Evolutionary conservation across 805 yeast genomes (phyloP), one percentile per base, ranked within the genome.

Genomic region (Teunomyces atbi): DNA sequence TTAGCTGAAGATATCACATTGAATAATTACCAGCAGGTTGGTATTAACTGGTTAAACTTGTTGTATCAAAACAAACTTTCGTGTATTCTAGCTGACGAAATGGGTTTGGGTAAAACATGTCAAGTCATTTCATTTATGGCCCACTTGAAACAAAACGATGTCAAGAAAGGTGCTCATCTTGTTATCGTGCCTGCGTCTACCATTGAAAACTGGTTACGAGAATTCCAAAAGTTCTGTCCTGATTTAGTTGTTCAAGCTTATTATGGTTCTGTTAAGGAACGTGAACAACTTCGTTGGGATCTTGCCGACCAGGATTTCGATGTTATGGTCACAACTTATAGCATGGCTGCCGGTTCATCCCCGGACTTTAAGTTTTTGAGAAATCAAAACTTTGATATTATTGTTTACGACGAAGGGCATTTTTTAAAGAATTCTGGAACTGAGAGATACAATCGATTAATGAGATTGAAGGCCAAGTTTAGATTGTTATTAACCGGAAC

Each of bases 341-440:
- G 86, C 53, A 70, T 94, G 53, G 97, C 98, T 0, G 82, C 95
- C 13, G 96, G 97, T 13, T 79, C 86, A 39, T 84, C 89, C 54
- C 78, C 79, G 40, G 99, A 94, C 64, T 81, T 83, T 56, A 79
- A 84, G 23, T 94, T 94, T 59, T 73, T 94, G 55, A 82, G 82
- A 59, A 76, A 79, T 51, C 81, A 84, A 57, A 75, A 79, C 18
- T 94, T 94, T 65, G 89, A 94, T 63, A 88, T 86, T 54, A 82
- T 96, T 50, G 92, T 94, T 1, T 94, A 89, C 61, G 99, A 94
- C 65, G 99, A 94, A 72, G 99, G 99, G 2, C 99, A 94, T 65
- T 84, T 94, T 88, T 74, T 94, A 55, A 94, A 94, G 63, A 94
- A 94, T 65, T 86, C 96, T 2, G 74, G 78, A 49, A 81, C 94